Percentiles rank a stretch among this genome's conserved stretches.
Evolutionary conservation across 1,284 basidiomycete species (phyloP).

Genomic region (Ceratobasidium sp.): DNA sequence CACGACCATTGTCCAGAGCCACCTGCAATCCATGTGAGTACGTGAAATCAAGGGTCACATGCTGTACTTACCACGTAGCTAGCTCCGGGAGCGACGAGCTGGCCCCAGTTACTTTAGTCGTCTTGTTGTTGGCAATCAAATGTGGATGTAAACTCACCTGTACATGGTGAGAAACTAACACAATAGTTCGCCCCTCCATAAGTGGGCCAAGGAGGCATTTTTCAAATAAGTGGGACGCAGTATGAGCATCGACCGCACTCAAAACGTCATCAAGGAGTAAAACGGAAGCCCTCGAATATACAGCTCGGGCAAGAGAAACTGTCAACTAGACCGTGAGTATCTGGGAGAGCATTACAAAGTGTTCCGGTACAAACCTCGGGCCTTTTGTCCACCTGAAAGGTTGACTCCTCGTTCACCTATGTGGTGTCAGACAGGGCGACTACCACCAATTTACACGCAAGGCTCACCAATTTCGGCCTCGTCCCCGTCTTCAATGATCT

Average conservation of each 20-base stretch:
- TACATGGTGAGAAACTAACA: constrained; percentile 85
- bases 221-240: constrained; percentile 82
- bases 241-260: constrained; percentile 78
- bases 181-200: constrained; percentile 76
- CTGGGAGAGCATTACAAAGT: neutral
- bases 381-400: constrained; percentile 94
- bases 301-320: constrained; percentile 87
- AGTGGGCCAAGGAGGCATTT: constrained; percentile 86
- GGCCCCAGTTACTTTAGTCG: constrained; percentile 54
- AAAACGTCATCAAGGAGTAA: constrained; percentile 90
- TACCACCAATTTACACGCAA: neutral
- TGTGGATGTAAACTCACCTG: constrained; percentile 19
- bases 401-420: constrained; percentile 69
- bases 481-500: constrained; percentile 93
- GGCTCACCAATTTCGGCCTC: constrained; percentile 79
- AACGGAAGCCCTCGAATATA: constrained; percentile 88
- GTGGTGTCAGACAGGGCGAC: neutral
- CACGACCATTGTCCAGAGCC: constrained; percentile 84
- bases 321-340: constrained; percentile 8
- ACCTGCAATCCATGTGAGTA: constrained; percentile 54
- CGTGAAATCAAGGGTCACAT: constrained; percentile 48
- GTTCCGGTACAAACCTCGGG: constrained; percentile 64
- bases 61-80: constrained; percentile 60
- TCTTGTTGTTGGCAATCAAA: neutral
- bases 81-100: constrained; percentile 73